Evolutionary conservation across 495 filamentous ascomycete species (phyloP).

Genomic region (Bryoglossum gracile): DNA sequence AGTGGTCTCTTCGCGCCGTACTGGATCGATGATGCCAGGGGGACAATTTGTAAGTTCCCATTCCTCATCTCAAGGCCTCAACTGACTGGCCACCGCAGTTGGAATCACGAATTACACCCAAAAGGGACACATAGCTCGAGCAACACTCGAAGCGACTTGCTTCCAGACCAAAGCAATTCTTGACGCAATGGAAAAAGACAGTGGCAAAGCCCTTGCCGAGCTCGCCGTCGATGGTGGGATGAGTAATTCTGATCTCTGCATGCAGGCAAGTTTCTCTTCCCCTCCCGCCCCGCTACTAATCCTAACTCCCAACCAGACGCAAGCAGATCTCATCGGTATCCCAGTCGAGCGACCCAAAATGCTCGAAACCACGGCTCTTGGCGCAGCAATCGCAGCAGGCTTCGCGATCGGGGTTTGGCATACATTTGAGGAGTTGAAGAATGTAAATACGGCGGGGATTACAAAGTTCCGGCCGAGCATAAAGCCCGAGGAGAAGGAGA

Average conservation of each 20-base stretch:
- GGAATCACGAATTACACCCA: constrained; percentile 88
- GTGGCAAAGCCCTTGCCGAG: constrained; percentile 61
- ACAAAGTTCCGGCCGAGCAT: constrained; percentile 67
- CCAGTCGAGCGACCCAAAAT: constrained; percentile 80
- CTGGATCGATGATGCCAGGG: constrained; percentile 93
- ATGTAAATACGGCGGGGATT: constrained; percentile 67
- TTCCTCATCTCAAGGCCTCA: neutral
- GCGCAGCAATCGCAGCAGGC: constrained; percentile 86
- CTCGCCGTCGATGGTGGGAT: constrained; percentile 90
- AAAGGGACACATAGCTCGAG: constrained; percentile 83
- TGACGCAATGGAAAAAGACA: constrained; percentile 89
- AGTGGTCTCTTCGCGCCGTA: constrained; percentile 95
- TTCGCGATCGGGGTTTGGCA: constrained; percentile 80
- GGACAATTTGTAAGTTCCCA: constrained; percentile 48
- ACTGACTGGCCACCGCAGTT: constrained; percentile 32
- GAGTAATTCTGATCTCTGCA: constrained; percentile 88
- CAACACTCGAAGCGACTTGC: constrained; percentile 89
- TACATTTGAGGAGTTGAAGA: constrained; percentile 66
- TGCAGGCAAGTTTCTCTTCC: constrained; percentile 41
- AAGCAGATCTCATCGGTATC: constrained; percentile 84
- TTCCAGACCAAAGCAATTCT: constrained; percentile 93
- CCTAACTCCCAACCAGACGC: constrained; percentile 48
- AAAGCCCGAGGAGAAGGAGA: constrained; percentile 45
- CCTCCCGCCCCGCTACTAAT: neutral
- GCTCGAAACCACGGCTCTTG: constrained; percentile 92